Percentiles rank a stretch among this genome's conserved stretches.
Evolutionary conservation across 306 rosid genomes (phyloP).

Genomic region (Cicer yamashitae): DNA sequence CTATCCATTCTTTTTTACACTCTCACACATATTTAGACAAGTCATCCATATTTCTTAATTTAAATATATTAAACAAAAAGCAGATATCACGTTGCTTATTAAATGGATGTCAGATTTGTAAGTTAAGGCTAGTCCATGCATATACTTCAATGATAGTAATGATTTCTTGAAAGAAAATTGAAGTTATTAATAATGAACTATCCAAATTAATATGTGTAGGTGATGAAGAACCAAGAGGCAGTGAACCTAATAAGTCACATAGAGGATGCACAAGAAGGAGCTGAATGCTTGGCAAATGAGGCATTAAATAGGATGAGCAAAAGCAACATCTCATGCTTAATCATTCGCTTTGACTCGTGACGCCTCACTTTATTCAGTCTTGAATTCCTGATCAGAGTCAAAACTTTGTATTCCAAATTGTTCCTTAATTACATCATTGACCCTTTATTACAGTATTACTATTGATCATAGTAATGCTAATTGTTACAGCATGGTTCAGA

Average conservation of each 20-base stretch:
- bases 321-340: conserved; percentile 75
- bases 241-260: conserved; percentile 78
- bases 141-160: background rate
- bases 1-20: no score
- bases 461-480: background rate
- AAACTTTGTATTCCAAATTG: conserved; percentile 9
- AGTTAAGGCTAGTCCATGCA: background rate
- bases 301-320: conserved; percentile 80
- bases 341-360: conserved; percentile 76
- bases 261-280: conserved; percentile 82
- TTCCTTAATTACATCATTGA: background rate
- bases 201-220: conserved; percentile 49
- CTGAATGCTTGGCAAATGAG: conserved; percentile 82
- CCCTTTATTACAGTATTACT: background rate
- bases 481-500: background rate
- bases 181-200: conserved; percentile 12
- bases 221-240: conserved; percentile 87
- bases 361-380: background rate
- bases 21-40: no score
- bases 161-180: background rate
- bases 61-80: background rate
- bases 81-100: background rate
- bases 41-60: no score
- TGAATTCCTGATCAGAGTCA: background rate
- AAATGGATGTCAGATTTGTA: background rate